Base-by-base conservation (phyloP, 2,329 filamentous ascomycete species). In the Pseudogymnoascus sp. region DNA sequence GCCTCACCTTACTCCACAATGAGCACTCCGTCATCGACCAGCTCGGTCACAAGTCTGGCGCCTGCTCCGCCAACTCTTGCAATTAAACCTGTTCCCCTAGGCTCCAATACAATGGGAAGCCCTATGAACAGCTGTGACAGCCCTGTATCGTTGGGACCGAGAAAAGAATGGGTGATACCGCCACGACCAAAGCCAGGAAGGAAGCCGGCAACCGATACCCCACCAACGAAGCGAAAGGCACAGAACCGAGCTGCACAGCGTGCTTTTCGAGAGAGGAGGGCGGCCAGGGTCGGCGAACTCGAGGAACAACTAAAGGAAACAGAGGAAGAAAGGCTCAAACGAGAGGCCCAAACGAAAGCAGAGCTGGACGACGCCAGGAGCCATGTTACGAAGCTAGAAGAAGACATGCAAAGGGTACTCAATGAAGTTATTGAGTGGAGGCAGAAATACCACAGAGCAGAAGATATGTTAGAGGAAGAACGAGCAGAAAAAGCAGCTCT, bases 211-310 rank as follows among this genome's bases (percentile, higher is more conserved):
- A 95, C 90, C 36, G 92, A 97, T 71, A 95, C 92, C 60, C 92
- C 92, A 11, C 89, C 90, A 1, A 96, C 92, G 44, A 96, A 96
- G 77, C 85, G 94, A 66, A 95, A 97, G 78, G 89, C 90, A 1
- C 94, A 97, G 77, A 97, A 97, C 74, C 84, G 94, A 63, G 89
- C 90, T 54, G 93, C 93, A 2, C 93, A 97, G 76, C 81, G 93
- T 63, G 90, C 89, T 1, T 97, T 97, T 74, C 84, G 93, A 35
- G 92, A 96, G 75, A 82, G 93, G 62, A 84, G 93, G 65, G 90
- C 90, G 1, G 90, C 90, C 24, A 88, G 90, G 39, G 90, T 97
- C 5, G 87, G 88, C 39, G 92, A 88, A 71, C 76, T 89, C 33
- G 85, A 89, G 72, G 84, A 87, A 67, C 82, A 86, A 69, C 75